phyloP scores from a whole-genome alignment of 75 land plant genomes.

The Picea glauca region DNA sequence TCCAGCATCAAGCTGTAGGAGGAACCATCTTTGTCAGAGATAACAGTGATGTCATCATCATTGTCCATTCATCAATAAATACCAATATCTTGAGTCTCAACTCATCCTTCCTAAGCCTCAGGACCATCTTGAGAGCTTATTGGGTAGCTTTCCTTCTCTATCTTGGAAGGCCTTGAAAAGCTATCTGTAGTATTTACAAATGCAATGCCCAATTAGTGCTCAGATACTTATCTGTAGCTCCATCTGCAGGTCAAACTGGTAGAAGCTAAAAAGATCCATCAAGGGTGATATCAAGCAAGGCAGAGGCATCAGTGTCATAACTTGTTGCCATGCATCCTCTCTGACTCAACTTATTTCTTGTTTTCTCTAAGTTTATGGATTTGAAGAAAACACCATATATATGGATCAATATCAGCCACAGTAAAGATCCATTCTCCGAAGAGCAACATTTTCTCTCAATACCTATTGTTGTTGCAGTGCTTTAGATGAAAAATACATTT shows the following conservation, averaged over 20 bases:
- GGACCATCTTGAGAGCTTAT: background rate
- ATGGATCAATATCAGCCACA: background rate
- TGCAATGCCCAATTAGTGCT: background rate
- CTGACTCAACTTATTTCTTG: background rate
- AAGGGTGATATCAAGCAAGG: conserved; percentile 22
- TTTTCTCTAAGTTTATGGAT: conserved; percentile 21
- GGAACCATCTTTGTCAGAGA: background rate
- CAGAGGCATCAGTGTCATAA: background rate
- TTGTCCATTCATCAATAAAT: conserved; percentile 2
- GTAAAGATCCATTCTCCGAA: no score
- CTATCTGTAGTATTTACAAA: background rate
- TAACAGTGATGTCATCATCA: background rate
- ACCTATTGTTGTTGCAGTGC: no score
- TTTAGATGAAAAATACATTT: no score
- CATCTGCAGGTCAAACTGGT: background rate
- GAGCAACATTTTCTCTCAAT: no score
- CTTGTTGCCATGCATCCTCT: background rate
- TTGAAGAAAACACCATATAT: conserved; percentile 32
- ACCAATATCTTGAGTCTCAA: conserved; percentile 5
- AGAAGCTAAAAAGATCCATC: conserved; percentile 29
- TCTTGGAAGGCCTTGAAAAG: background rate
- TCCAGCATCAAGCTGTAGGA: background rate
- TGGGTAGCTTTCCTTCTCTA: background rate
- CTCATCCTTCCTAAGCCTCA: conserved; percentile 1
- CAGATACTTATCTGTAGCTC: background rate